Evolutionary conservation across 768 basidiomycete genomes (phyloP), one percentile per base, ranked within the genome.

Genomic region (Aureoboletus auriporus): DNA sequence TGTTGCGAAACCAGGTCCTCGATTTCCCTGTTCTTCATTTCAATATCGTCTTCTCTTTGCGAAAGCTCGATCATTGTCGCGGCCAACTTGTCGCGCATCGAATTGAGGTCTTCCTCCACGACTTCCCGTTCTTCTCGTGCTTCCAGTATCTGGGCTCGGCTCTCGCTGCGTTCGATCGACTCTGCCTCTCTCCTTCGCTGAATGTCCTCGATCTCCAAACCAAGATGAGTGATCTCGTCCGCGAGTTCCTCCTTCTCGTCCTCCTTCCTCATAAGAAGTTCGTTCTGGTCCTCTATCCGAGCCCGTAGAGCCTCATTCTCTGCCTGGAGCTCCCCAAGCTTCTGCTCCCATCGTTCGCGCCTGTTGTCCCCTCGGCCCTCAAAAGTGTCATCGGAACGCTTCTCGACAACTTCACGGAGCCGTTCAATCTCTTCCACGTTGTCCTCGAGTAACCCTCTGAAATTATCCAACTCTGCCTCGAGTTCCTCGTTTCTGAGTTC

Each of bases 21-120:
- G 39, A 93, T 80, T 63, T 92, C 89, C 50, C 76, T 71, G 47
- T 78, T 78, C 71, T 87, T 86, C 64, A 83, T 71, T 44, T 93
- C 90, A 17, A 93, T 66, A 27, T 95, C 93, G 52, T 93, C 88
- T 58, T 94, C 89, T 66, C 82, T 87, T 65, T 89, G 84, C 65
- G 90, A 86, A 23, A 92, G 69, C 66, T 91, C 89, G 53, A 93
- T 91, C 63, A 83, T 76, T 2, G 82, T 78, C 1, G 87, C 89
- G 1, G 90, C 89, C 8, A 90, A 73, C 64, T 81, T 83, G 69
- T 93, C 90, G 40, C 82, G 73, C 31, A 86, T 65, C 0, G 82
- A 75, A 56, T 89, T 89, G 42, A 91, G 60, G 56, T 83, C 83
- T 3, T 87, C 86, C 60, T 92, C 88, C n/a, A 87, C 78, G 2